Conservation (phyloP, 805 yeast species). For the Candida suzukii region DNA sequence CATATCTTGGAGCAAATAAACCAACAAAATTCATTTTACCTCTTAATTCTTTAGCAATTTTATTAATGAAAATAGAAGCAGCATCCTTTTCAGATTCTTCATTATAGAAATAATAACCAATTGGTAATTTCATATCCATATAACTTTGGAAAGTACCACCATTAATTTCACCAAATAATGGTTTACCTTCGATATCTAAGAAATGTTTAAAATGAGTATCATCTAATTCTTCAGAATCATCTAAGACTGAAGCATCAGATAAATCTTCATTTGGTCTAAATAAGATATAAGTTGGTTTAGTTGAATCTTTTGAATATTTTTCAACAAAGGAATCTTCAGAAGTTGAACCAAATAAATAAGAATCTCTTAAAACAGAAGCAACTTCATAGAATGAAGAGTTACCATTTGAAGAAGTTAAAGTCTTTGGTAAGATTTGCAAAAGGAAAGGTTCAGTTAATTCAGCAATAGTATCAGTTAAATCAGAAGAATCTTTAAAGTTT, state of each 20-base stretch:
- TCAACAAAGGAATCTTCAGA: constrained; percentile 26
- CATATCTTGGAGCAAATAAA: constrained; percentile 72
- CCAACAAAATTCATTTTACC: constrained; percentile 85
- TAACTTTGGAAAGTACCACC: constrained; percentile 73
- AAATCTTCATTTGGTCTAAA: constrained; percentile 39
- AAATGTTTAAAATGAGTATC: constrained; percentile 37
- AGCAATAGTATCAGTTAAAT: constrained; percentile 42
- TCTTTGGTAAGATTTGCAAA: constrained; percentile 40
- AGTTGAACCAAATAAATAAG: constrained; percentile 51
- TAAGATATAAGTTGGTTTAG: constrained; percentile 34
- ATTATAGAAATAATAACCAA: constrained; percentile 84
- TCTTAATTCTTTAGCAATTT: constrained; percentile 67
- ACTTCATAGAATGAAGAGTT: constrained; percentile 55
- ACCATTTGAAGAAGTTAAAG: constrained; percentile 32
- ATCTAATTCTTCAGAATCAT: constrained; percentile 18
- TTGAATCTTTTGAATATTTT: constrained; percentile 23
- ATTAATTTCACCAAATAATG: constrained; percentile 81
- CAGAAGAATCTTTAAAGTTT: constrained; percentile 38
- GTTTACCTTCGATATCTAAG: constrained; percentile 59
- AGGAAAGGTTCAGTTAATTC: constrained; percentile 43
- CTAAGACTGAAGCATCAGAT: constrained; percentile 42
- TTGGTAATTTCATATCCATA: constrained; percentile 65
- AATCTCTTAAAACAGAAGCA: constrained; percentile 62
- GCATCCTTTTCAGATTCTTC: constrained; percentile 57
- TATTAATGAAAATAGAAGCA: constrained; percentile 43